Conservation (phyloP, 805 yeast species). For the Candida lessepsii region DNA sequence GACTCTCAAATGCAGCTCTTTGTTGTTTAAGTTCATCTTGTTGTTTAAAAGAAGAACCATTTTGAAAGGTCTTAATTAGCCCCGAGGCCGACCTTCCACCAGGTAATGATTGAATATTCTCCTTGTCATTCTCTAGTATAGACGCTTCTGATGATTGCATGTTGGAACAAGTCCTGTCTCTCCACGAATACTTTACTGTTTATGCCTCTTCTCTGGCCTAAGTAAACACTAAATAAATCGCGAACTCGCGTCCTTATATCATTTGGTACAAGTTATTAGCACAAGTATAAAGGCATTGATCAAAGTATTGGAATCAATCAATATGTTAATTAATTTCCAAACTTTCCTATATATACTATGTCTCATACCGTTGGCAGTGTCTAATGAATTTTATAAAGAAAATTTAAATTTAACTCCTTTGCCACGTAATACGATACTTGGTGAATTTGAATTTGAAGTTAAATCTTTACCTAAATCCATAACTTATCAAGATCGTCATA, state of each 20-base stretch:
- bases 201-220: too few species aligned
- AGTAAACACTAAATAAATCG: slow-evolving; percentile 1
- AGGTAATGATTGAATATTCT: slow-evolving; percentile 64
- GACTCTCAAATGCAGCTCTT: slow-evolving; percentile 45
- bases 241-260: slow-evolving; percentile 2
- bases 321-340: background rate
- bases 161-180: too few species aligned
- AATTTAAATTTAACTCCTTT: slow-evolving; percentile 62
- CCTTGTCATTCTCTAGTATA: slow-evolving; percentile 53
- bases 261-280: too few species aligned
- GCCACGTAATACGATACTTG: slow-evolving; percentile 65
- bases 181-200: too few species aligned
- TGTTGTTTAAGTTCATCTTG: slow-evolving; percentile 24
- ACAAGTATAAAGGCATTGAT: background rate
- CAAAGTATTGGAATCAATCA: background rate
- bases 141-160: slow-evolving; percentile 8
- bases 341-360: background rate
- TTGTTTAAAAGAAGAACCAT: slow-evolving; percentile 19
- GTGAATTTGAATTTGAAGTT: slow-evolving; percentile 69
- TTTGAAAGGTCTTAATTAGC: slow-evolving; percentile 45
- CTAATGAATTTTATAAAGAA: slow-evolving; percentile 49
- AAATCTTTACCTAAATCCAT: slow-evolving; percentile 46
- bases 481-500: slow-evolving; percentile 12
- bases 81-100: slow-evolving; percentile 70
- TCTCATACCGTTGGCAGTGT: background rate